Percentiles rank a stretch among this genome's conserved stretches.
These are phyloP conservation scores for Nemania bipapillata DNA, from an alignment of 2,329 filamentous ascomycete genomes.

Conservation along the genomic window DNA sequence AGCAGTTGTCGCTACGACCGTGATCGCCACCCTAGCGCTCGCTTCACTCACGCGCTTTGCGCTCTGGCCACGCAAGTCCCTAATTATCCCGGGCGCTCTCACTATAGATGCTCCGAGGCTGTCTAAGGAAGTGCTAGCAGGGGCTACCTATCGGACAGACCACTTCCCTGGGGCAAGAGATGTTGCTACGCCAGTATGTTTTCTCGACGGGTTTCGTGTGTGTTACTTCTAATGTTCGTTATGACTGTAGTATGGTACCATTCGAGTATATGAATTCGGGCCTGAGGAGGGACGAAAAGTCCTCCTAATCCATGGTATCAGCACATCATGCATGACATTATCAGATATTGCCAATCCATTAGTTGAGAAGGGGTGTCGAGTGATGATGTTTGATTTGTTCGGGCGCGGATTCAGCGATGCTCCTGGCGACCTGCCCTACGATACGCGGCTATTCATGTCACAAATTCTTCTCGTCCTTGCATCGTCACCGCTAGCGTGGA, in stretches of 20 bases:
- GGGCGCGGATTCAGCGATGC: conserved; percentile 74
- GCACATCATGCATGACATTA: conserved; percentile 80
- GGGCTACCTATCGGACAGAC: conserved; percentile 71
- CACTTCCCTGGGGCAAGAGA: conserved; percentile 78
- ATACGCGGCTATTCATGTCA: conserved; percentile 76
- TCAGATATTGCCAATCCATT: conserved; percentile 73
- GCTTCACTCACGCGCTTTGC: conserved; percentile 51
- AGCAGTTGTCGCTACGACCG: conserved; percentile 55
- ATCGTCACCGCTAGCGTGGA: conserved; percentile 77
- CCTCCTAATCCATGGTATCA: conserved; percentile 84
- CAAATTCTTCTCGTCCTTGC: conserved; percentile 77
- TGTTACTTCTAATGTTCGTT: conserved; percentile 1
- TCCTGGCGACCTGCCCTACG: conserved; percentile 74
- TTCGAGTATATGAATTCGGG: conserved; percentile 85
- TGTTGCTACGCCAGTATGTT: conserved; percentile 70
- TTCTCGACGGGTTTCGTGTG: not conserved
- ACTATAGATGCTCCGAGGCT: conserved; percentile 55
- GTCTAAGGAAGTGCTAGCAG: conserved; percentile 52
- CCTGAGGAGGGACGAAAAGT: conserved; percentile 78
- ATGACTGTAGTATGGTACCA: conserved; percentile 72
- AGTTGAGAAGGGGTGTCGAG: conserved; percentile 75
- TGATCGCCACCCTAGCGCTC: conserved; percentile 56
- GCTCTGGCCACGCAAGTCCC: conserved; percentile 56
- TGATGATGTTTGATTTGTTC: conserved; percentile 82
- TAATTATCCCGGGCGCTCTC: conserved; percentile 59